Conservation (phyloP, 1,284 basidiomycete genomes). For the Cutaneotrichosporon daszewskae region DNA sequence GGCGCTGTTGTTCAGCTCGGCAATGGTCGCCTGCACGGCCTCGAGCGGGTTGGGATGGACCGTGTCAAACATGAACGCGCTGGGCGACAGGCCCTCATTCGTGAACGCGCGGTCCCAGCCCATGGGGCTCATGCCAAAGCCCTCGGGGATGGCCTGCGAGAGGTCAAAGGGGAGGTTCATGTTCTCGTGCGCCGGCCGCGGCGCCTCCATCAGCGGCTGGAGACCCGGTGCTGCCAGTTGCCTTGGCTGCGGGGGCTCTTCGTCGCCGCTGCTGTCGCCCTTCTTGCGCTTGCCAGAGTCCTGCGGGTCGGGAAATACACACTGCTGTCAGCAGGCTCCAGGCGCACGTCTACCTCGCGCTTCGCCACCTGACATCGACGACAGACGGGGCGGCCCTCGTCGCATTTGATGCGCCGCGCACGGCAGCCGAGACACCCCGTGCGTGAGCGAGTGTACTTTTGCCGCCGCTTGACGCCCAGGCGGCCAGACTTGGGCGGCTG, state of each 20-base stretch:
- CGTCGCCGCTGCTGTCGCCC: not conserved
- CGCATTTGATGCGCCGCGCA: slow-evolving; percentile 43
- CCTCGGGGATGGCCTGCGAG: slow-evolving; percentile 9
- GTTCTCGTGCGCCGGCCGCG: too few relatives aligned
- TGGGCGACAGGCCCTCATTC: not conserved
- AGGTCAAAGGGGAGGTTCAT: slow-evolving; percentile 6
- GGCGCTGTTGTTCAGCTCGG: slow-evolving; percentile 1
- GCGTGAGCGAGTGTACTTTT: slow-evolving; percentile 42
- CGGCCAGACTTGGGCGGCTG: slow-evolving; percentile 11
- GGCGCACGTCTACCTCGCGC: slow-evolving; percentile 24
- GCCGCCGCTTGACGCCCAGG: slow-evolving; percentile 32
- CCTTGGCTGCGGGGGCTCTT: not conserved
- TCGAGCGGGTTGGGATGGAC: too few relatives aligned
- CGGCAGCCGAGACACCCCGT: slow-evolving; percentile 44
- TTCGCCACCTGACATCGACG: slow-evolving; percentile 40
- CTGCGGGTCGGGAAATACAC: slow-evolving; percentile 8
- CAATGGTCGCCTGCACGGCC: not conserved
- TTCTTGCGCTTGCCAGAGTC: slow-evolving; percentile 8
- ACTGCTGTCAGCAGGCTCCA: slow-evolving; percentile 2
- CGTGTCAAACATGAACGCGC: slow-evolving; percentile 1
- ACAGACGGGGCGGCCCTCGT: slow-evolving; percentile 40
- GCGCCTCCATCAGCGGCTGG: too few relatives aligned
- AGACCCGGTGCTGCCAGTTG: not conserved
- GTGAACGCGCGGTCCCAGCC: slow-evolving; percentile 12
- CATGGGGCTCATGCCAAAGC: slow-evolving; percentile 8